Evolutionary conservation across 805 yeast species (phyloP).

Genomic region (Barnettozyma wickerhamii): DNA sequence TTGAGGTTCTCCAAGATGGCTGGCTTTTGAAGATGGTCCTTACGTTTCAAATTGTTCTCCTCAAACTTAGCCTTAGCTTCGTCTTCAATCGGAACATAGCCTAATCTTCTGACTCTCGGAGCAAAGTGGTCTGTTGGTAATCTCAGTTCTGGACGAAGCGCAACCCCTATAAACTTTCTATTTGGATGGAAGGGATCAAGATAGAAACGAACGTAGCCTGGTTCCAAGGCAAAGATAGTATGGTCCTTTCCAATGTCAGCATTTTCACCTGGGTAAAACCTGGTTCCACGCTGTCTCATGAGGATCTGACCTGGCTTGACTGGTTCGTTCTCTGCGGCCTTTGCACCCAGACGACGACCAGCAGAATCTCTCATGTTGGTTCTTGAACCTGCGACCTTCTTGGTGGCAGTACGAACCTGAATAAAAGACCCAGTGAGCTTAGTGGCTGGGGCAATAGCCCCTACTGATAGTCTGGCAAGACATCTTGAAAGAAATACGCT

Average conservation of each 20-base stretch:
- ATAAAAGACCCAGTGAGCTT: constrained; percentile 8
- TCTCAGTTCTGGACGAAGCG: constrained; percentile 54
- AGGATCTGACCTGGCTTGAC: constrained; percentile 84
- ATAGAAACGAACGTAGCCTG: constrained; percentile 90
- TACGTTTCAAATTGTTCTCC: constrained; percentile 58
- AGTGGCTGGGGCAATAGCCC: background rate
- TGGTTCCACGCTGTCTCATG: constrained; percentile 93
- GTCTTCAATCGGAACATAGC: constrained; percentile 53
- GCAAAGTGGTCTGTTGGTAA: constrained; percentile 89
- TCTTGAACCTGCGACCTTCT: constrained; percentile 92
- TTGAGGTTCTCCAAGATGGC: constrained; percentile 38
- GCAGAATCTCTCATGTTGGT: constrained; percentile 92
- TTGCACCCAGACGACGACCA: constrained; percentile 91
- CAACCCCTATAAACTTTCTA: constrained; percentile 86
- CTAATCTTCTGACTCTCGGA: constrained; percentile 86
- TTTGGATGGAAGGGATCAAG: constrained; percentile 95
- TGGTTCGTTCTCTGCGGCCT: constrained; percentile 68
- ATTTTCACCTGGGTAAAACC: constrained; percentile 91
- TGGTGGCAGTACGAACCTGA: constrained; percentile 81
- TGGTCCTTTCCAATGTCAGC: constrained; percentile 90
- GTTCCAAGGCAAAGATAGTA: constrained; percentile 85
- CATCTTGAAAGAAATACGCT: constrained; percentile 11
- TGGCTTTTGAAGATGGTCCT: constrained; percentile 56
- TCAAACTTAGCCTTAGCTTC: constrained; percentile 51
- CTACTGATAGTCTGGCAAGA: constrained; percentile 14